These are phyloP conservation scores for Colletotrichum gloeosporioides DNA, from an alignment of 2,329 filamentous ascomycete genomes.

Conservation along the genomic window DNA sequence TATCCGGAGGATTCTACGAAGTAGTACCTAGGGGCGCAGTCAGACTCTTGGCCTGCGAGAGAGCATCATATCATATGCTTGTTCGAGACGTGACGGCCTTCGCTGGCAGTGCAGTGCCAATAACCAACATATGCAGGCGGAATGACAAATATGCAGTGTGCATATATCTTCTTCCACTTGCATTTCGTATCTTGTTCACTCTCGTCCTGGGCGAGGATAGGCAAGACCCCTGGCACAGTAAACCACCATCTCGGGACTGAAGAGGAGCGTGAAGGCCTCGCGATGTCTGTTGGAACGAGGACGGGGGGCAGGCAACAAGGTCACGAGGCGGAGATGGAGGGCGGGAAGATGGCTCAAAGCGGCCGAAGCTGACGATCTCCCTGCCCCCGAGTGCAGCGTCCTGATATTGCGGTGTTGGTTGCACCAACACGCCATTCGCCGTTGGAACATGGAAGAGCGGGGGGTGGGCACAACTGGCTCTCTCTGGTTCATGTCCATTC, in stretches of 20 bases:
- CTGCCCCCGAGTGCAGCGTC: not conserved
- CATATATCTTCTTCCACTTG: not conserved
- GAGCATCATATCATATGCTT: not conserved
- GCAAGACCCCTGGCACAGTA: not conserved
- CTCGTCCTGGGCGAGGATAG: not conserved
- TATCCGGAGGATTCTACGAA: not conserved
- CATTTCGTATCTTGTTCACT: not conserved
- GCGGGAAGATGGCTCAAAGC: not conserved
- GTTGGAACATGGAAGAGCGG: not conserved
- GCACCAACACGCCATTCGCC: not conserved
- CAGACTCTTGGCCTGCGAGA: not conserved
- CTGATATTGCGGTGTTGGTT: not conserved
- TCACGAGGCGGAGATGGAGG: not conserved
- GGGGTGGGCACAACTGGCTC: not conserved
- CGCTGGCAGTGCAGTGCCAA: not conserved
- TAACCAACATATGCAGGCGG: not conserved
- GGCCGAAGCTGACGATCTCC: not conserved
- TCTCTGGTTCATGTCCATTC: not conserved
- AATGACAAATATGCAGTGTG: not conserved
- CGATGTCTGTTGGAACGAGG: not conserved
- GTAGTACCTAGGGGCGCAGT: not conserved
- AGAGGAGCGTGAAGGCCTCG: not conserved
- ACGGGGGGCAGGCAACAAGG: not conserved
- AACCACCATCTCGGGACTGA: not conserved
- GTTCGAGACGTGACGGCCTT: not conserved